A percentile compares a stretch with the other conserved stretches of the same genome.
These are phyloP conservation scores for Colletotrichum ledebouriae DNA, from an alignment of 2,329 filamentous ascomycete species.

Conservation along the genomic window DNA sequence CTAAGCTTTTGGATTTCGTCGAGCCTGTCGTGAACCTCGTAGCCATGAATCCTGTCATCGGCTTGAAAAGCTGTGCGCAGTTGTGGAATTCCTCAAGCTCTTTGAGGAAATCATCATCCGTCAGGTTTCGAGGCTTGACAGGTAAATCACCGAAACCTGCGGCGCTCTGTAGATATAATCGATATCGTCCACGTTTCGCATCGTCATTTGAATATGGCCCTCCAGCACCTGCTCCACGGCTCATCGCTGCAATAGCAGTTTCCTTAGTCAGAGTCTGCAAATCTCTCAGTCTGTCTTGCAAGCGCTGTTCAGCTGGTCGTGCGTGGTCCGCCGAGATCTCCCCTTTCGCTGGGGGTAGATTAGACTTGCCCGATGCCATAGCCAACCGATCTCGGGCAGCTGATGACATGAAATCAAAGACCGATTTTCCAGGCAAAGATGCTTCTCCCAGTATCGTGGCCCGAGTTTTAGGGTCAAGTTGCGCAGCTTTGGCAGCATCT, in stretches of 20 bases:
- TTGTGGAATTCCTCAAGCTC: conserved; percentile 83
- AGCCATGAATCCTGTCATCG: conserved; percentile 92
- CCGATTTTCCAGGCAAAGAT: conserved; percentile 88
- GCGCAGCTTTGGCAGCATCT: conserved; percentile 83
- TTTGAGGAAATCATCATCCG: conserved; percentile 80
- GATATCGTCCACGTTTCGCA: conserved; percentile 83
- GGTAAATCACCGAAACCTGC: conserved; percentile 74
- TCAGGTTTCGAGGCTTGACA: conserved; percentile 55
- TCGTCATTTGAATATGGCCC: conserved; percentile 88
- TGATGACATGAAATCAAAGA: conserved; percentile 92
- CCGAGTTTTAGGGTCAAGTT: conserved; percentile 80
- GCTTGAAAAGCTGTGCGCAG: conserved; percentile 83
- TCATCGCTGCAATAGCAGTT: conserved; percentile 76
- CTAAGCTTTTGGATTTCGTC: conserved; percentile 52
- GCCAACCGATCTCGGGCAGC: conserved; percentile 83
- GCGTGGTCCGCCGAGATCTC: conserved; percentile 78
- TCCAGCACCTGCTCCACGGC: conserved; percentile 74
- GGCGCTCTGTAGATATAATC: conserved; percentile 82
- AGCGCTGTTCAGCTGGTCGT: conserved; percentile 70
- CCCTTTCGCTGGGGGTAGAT: conserved; percentile 82
- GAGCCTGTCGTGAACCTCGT: conserved; percentile 87
- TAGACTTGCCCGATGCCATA: conserved; percentile 78
- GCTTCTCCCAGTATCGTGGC: conserved; percentile 80
- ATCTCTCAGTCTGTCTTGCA: conserved; percentile 68
- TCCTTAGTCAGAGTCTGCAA: conserved; percentile 76